Base-by-base conservation (phyloP, 2,329 filamentous ascomycete genomes). In the Aspergillus sp. region DNA sequence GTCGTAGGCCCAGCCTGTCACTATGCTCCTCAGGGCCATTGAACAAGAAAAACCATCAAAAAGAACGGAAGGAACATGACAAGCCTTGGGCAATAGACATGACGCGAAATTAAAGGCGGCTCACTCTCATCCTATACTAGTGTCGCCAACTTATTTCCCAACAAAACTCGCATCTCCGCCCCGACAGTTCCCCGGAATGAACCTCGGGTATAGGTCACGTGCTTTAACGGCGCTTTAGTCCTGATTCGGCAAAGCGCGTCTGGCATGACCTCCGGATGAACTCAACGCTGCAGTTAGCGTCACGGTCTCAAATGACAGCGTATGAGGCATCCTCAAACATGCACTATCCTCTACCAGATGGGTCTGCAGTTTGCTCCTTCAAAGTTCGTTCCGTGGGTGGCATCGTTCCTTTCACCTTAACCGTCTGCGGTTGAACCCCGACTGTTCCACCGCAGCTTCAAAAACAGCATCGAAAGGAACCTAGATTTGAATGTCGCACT, bases 131-230 rank as follows among this genome's bases (percentile, higher is more conserved):
- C 19, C 19, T 19, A 19, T 19, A 19, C 19, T 19, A 19, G 19
- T 19, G 19, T 19, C 19, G 19, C 19, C 19, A 19, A 9, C 30
- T 32, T 32, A 32, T 12, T 50, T 57, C 54, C 56, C 51, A 60
- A 61, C 54, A 56, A 53, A 52, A 50, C 42, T 38, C 34, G 57
- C 56, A 56, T 52, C 43, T 48, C 54, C 54, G 12, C 36, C 7
- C 7, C 9, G 27, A 19, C 49, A 50, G 53, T 49, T 48, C 57
- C 57, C 60, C 58, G 56, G 57, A 55, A 44, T 41, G 28, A 8
- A 56, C 51, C 61, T 59, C 57, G 60, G 61, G 55, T 51, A 33
- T 4, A 29, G 44, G 41, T 57, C 55, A 57, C 56, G 55, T 60
- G 55, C 9, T 3, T 29, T 12, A 41, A 40, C 27, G 12, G 29